Evolutionary conservation across 2,329 filamentous ascomycete genomes (phyloP), one percentile per base, ranked within the genome.

Genomic region (Aspergillus quadricinctus): DNA sequence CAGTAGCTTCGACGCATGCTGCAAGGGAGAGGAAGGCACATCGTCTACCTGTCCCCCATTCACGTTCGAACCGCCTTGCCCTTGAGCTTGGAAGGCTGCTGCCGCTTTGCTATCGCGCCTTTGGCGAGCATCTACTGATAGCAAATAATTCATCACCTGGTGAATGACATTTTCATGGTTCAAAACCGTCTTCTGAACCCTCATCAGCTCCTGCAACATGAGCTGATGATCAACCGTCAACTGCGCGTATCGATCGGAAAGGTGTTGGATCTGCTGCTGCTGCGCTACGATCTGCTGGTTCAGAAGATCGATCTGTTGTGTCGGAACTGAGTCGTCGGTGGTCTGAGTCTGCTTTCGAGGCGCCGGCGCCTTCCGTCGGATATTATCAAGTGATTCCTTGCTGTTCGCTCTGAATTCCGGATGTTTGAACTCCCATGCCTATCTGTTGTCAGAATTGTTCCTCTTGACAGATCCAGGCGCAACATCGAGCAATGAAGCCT

Each of bases 371-470:
- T 99, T 99, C 65, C 94, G 84, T 67, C 92, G 86, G 68, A 99
- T 99, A 65, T 97, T 97, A 69, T 99, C 94, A 49, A 99, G 81
- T 48, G 92, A 94, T 70, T 97, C 92, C 74, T 97, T 97, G 76
- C 93, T 95, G 75, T 97, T 93, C 62, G 89, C 88, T 66, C 92
- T 89, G 78, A 99, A 99, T 67, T 96, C 92, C 11, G 93, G 93
- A 69, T 99, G 94, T 72, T 94, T 96, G 72, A 99, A 99, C 71
- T 99, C 94, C 90, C 90, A 96, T 11, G 88, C 86, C 89, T 94
- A 49, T 53, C 41, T 28, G 29, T 21, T n/a, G 46, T 66, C 52
- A 64, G 58, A 55, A 55, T 52, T 40, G 21, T 28, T 50, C 27
- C 17, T 41, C 29, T 21, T 31, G 28, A 21, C 19, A 52, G 37